phyloP scores from a whole-genome alignment of 306 rosid genomes.

The Castanea sativa region DNA sequence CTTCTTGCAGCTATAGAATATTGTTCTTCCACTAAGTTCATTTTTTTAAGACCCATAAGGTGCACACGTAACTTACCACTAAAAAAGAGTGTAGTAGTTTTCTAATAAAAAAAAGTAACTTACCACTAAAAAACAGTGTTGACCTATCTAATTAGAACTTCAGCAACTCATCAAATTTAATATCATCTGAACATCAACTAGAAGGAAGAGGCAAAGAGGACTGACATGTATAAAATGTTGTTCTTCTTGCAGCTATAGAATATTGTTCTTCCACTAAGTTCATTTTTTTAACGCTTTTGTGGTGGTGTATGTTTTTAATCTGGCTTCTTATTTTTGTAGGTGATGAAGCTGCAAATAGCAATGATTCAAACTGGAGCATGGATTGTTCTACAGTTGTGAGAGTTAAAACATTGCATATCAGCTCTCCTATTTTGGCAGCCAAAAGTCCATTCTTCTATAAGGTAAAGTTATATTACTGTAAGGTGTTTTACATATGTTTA shows the following conservation, averaged over 20 bases:
- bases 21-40: neutral
- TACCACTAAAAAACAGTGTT: too few relatives aligned
- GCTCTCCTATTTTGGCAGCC: slow-evolving; percentile 98
- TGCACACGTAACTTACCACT: too few relatives aligned
- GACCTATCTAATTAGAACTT: neutral
- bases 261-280: neutral
- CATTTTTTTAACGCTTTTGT: slow-evolving; percentile 3
- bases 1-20: slow-evolving; percentile 8
- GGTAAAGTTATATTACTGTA: slow-evolving; percentile 40
- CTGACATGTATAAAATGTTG: neutral
- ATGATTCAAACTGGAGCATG: slow-evolving; percentile 82
- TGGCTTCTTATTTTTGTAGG: slow-evolving; percentile 43
- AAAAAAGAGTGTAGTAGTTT: too few relatives aligned
- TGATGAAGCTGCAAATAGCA: slow-evolving; percentile 75
- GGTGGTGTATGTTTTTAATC: slow-evolving; percentile 10
- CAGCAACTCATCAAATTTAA: neutral
- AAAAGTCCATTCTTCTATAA: slow-evolving; percentile 96
- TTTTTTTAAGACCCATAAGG: too few relatives aligned
- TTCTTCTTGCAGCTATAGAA: slow-evolving; percentile 10
- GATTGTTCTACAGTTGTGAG: slow-evolving; percentile 66
- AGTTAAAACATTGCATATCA: slow-evolving; percentile 81
- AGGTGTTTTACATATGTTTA: slow-evolving; percentile 4
- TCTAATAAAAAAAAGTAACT: too few relatives aligned
- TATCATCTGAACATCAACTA: neutral
- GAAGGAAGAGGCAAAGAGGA: neutral